phyloP scores from a whole-genome alignment of 2,329 filamentous ascomycete genomes.

The Fusarium chuoi region DNA sequence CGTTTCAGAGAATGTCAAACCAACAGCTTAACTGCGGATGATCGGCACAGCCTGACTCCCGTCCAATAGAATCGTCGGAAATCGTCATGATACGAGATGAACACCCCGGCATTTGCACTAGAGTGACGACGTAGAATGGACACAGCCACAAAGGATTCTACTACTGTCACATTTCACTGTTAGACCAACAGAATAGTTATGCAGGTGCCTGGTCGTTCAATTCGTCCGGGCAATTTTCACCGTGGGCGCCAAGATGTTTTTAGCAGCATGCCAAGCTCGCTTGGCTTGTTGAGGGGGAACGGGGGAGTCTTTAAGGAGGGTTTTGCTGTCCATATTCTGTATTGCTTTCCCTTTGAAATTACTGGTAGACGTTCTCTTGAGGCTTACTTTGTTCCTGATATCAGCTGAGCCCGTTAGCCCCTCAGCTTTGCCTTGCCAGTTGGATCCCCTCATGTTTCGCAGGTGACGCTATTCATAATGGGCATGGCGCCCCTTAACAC shows the following conservation, averaged over 20 bases:
- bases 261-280: constrained; percentile 9
- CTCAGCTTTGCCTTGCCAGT: not conserved
- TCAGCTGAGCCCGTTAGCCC: not conserved
- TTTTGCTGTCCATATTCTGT: not conserved
- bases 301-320: not conserved
- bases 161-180: not conserved
- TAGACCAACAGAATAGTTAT: not conserved
- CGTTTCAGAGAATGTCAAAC: not conserved
- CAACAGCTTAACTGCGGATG: not conserved
- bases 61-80: not conserved
- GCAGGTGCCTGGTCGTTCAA: not conserved
- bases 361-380: too few relatives aligned
- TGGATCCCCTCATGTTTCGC: not conserved
- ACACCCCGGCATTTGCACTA: not conserved
- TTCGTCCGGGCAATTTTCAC: not conserved
- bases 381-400: not conserved
- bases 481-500: not conserved
- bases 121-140: not conserved
- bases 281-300: not conserved
- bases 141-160: not conserved
- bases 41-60: not conserved
- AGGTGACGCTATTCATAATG: not conserved
- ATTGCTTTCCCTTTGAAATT: not conserved
- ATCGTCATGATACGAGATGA: not conserved
- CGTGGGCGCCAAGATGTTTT: not conserved